Percentiles rank a stretch among this genome's conserved stretches.
phyloP scores from a whole-genome alignment of 768 basidiomycete genomes.

The Suillus ampliporus region DNA sequence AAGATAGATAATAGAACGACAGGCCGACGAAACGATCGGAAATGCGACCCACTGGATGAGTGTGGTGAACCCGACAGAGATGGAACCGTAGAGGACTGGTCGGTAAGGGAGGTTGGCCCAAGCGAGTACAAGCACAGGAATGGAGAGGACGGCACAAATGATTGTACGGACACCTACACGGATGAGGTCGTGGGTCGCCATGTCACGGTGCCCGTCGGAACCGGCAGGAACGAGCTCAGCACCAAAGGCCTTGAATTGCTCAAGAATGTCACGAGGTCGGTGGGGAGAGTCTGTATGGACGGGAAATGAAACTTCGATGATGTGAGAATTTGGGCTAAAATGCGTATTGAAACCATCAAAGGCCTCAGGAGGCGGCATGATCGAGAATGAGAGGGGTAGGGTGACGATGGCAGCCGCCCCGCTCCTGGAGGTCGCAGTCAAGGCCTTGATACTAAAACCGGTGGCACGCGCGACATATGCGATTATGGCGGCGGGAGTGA shows the following conservation, averaged over 20 bases:
- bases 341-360: constrained; percentile 15
- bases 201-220: constrained; percentile 21
- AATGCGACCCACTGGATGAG: constrained; percentile 43
- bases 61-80: constrained; percentile 45
- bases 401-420: constrained; percentile 8
- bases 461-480: constrained; percentile 25
- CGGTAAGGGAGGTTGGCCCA: constrained; percentile 45
- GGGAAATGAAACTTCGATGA: constrained; percentile 15
- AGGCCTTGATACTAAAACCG: constrained; percentile 23
- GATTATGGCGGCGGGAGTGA: constrained; percentile 22
- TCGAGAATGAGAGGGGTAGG: constrained; percentile 15
- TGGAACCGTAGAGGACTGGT: constrained; percentile 40
- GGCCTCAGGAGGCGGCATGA: constrained; percentile 11
- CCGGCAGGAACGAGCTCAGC: constrained; percentile 29
- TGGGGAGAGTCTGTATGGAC: constrained; percentile 14
- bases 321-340: not conserved
- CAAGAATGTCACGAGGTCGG: constrained; percentile 40
- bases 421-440: constrained; percentile 10
- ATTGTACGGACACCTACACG: constrained; percentile 36
- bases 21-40: constrained; percentile 42
- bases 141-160: constrained; percentile 37
- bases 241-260: constrained; percentile 19
- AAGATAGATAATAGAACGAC: constrained; percentile 42
- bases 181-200: constrained; percentile 37
- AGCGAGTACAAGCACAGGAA: constrained; percentile 49